Conservation (phyloP, 2,329 filamentous ascomycete species). For the Plectosphaerella cucumerina region DNA sequence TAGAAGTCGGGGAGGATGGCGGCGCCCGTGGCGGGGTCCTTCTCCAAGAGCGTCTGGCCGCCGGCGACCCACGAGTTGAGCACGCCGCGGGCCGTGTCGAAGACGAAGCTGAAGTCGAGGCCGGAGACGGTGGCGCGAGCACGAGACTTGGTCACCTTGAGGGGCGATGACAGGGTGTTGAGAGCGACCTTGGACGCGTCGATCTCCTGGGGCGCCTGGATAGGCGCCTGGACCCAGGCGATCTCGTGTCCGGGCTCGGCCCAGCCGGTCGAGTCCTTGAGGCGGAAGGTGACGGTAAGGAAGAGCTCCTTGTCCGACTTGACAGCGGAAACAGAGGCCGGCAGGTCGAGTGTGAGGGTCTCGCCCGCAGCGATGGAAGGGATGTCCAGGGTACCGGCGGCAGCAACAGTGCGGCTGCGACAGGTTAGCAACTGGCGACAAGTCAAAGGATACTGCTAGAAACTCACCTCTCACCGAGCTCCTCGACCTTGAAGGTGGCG, state of each 20-base stretch:
- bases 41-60: slow-evolving; percentile 27
- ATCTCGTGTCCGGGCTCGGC: slow-evolving; percentile 48
- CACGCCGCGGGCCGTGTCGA: slow-evolving; percentile 40
- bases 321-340: slow-evolving; percentile 19
- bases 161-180: slow-evolving; percentile 11
- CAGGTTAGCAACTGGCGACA: neutral
- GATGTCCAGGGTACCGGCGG: slow-evolving; percentile 32
- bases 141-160: slow-evolving; percentile 17
- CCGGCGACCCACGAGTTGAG: slow-evolving; percentile 36
- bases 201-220: slow-evolving; percentile 22
- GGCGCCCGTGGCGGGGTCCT: slow-evolving; percentile 26
- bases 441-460: neutral
- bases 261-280: slow-evolving; percentile 43
- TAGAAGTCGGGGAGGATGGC: slow-evolving; percentile 50
- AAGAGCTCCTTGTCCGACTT: slow-evolving; percentile 33
- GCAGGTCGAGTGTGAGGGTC: slow-evolving; percentile 26
- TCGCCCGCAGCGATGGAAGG: slow-evolving; percentile 35
- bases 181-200: slow-evolving; percentile 10
- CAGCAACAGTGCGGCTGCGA: slow-evolving; percentile 19
- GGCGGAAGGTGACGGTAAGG: slow-evolving; percentile 39
- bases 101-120: slow-evolving; percentile 31
- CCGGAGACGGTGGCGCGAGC: slow-evolving; percentile 23
- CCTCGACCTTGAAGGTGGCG: slow-evolving; percentile 39
- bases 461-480: slow-evolving; percentile 34
- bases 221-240: slow-evolving; percentile 47